These are phyloP conservation scores for Alternaria triticina DNA, from an alignment of 2,329 filamentous ascomycete genomes.

Conservation along the genomic window DNA sequence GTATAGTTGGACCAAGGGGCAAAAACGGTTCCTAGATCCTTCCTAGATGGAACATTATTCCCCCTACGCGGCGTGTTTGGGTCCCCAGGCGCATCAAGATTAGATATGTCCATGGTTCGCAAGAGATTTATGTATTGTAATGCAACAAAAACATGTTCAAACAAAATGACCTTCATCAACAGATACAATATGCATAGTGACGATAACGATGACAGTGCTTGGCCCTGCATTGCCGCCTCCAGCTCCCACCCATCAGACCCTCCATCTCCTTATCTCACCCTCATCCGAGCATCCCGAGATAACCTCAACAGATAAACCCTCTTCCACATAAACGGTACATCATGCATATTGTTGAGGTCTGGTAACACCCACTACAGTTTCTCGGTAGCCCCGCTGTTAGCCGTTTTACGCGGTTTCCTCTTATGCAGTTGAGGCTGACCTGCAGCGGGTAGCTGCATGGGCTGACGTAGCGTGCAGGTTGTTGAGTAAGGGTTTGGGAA, in stretches of 20 bases:
- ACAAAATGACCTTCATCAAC: not conserved
- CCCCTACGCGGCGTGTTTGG: not conserved
- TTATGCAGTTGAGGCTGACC: conserved; percentile 6
- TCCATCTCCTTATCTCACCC: not conserved
- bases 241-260: too few species aligned
- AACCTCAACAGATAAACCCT: conserved; percentile 3
- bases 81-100: not conserved
- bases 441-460: conserved; percentile 14
- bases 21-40: too few species aligned
- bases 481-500: not conserved
- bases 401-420: not conserved
- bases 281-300: not conserved
- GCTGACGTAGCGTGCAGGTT: not conserved
- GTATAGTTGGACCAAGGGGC: not conserved
- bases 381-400: not conserved
- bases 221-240: too few species aligned
- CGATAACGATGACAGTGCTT: too few species aligned
- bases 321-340: not conserved
- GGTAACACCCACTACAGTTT: not conserved
- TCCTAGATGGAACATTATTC: not conserved
- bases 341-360: not conserved
- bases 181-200: too few species aligned
- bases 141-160: conserved; percentile 4
- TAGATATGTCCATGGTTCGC: conserved; percentile 5
- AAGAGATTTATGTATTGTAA: conserved; percentile 12